Percentiles rank a stretch among this genome's conserved stretches.
These are phyloP conservation scores for Recurvomyces mirabilis DNA, from an alignment of 495 filamentous ascomycete species.

Conservation along the genomic window DNA sequence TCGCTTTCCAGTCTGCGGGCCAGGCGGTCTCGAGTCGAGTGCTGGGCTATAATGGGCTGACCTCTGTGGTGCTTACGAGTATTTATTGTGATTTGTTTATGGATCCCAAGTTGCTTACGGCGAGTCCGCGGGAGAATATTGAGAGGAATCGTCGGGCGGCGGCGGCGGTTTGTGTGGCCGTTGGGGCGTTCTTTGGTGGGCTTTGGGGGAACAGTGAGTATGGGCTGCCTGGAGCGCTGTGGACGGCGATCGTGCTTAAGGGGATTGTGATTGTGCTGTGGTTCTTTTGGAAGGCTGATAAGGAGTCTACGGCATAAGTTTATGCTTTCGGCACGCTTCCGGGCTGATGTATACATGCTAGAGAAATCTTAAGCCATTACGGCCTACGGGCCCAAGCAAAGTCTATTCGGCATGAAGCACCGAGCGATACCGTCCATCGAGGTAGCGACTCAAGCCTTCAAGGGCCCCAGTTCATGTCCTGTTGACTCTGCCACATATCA, in stretches of 20 bases:
- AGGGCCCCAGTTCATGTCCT: too few relatives aligned
- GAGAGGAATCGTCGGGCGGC: constrained; percentile 49
- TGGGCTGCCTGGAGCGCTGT: constrained; percentile 52
- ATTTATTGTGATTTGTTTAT: constrained; percentile 63
- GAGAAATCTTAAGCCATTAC: too few relatives aligned
- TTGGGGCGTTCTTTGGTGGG: constrained; percentile 51
- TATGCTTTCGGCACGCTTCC: too few relatives aligned
- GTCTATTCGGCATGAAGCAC: too few relatives aligned
- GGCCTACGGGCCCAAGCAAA: too few relatives aligned
- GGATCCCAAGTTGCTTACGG: constrained; percentile 43
- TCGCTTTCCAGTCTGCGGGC: constrained; percentile 61
- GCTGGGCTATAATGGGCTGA: constrained; percentile 48
- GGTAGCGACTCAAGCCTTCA: too few relatives aligned
- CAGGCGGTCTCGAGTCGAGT: constrained; percentile 59
- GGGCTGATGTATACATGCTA: too few relatives aligned
- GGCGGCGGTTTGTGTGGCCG: constrained; percentile 46
- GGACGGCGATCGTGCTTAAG: constrained; percentile 29
- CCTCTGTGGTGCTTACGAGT: constrained; percentile 60
- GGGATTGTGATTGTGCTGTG: constrained; percentile 7
- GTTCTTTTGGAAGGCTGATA: constrained; percentile 15
- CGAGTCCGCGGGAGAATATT: constrained; percentile 32
- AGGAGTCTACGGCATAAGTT: too few relatives aligned
- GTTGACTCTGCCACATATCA: too few relatives aligned
- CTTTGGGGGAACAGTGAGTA: constrained; percentile 43
- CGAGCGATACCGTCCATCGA: too few relatives aligned